Base-by-base conservation (phyloP, 441 rosid genomes). In the Euphorbia celastroides region DNA sequence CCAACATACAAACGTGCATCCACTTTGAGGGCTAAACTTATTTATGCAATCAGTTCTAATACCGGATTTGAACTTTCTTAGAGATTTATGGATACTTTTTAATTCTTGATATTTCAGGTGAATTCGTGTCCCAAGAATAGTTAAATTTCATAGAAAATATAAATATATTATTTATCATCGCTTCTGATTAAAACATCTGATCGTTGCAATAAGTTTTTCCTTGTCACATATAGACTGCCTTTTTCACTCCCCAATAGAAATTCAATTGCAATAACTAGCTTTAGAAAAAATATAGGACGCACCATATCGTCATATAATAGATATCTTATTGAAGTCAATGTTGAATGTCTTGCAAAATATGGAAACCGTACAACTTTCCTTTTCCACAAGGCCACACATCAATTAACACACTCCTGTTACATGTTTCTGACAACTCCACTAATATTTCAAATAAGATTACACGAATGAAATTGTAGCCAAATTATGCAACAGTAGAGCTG, bases 51-150 rank as follows among this genome's bases (percentile, higher is more conserved):
- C 82, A 95, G 74, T 76, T 87, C 97, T 50, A 95, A 92, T 75
- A 84, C 99, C 57, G 99, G 99, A 61, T 95, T 92, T 75, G 99
- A 95, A 80, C 98, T 92, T 81, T 95, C 97, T 56, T 92, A 92
- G 82, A 66, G 69, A 70, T 65, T 26, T 70, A 52, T 55, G 58
- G 46, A 62, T 52, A 36, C 56, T 52, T 34, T n/a, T 2, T 22
- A 57, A 73, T 61, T 68, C 65, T 76, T 62, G 64, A 32, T 55
- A 44, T 68, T 57, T 74, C 77, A 78, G 89, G 85, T 79, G 69
- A 69, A 75, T 23, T 73, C 48, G 14, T 66, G 68, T 34, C 77
- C 32, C 46, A 5, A 52, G 8, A 51, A 60, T 50, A 50, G 55
- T 9, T 65, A 13, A 12, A 17, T 50, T 50, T 7, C 22, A 50